Base-by-base conservation (phyloP, 2,329 filamentous ascomycete genomes). In the Orbilia brochopaga region DNA sequence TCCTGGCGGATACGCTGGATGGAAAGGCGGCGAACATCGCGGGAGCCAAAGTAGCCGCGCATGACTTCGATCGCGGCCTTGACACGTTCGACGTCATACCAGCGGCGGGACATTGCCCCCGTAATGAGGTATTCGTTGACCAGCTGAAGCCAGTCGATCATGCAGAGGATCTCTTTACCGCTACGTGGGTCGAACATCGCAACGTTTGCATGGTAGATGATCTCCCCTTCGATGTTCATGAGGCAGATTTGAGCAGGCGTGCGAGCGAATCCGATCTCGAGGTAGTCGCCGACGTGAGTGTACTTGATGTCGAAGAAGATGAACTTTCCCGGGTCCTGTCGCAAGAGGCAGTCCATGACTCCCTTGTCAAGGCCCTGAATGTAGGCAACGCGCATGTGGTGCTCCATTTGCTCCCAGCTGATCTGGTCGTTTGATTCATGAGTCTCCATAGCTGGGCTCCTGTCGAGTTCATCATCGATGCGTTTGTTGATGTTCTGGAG, bases 241-340 rank as follows among this genome's bases (percentile, higher is more conserved):
- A 70, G 13, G 13, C 66, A 64, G 27, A 70, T 23, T 30, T 70
- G 66, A 4, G 54, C 54, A 0, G 66, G 66, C 0, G 55, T 64
- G 51, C 66, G 54, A 1, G 66, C 32, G 23, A 54, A 44, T 13
- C 52, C 53, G 27, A 70, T 64, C 40, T 70, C 59, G 5, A 70
- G 60, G 21, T 70, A 70, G 30, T 70, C 66, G 5, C 66, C 66
- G 19, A 70, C 54, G 37, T 59, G 59, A 1, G 66, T 70, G 46
- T 52, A 70, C 48, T 70, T 70, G 30, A 70, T 17, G 15, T 70
- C 66, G 27, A 70, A 60, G 23, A 70, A 70, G n/a, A 70, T 15
- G 19, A 64, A 70, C 1, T 59, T 24, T 5, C 44, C 35, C 6
- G 37, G 7, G 11, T 70, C 24, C 32, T 70, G 66, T 7, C 56